Percentiles rank a stretch among this genome's conserved stretches.
These are phyloP conservation scores for Ilex asprella DNA, from an alignment of 257 asterid genomes.

Conservation along the genomic window DNA sequence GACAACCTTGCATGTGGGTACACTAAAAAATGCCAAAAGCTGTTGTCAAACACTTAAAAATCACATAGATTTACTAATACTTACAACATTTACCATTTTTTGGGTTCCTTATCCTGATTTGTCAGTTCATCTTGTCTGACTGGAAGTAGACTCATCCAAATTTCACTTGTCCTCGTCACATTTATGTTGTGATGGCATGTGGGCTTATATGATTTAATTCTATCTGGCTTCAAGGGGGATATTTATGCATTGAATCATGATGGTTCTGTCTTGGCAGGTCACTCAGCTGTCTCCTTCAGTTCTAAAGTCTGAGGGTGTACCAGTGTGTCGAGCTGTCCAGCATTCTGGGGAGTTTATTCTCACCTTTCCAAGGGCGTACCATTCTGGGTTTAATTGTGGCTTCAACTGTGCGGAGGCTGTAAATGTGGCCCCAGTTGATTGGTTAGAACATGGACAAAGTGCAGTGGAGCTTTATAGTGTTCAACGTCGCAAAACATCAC, in stretches of 20 bases:
- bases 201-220: neutral
- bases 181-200: neutral
- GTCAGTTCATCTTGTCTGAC: too few relatives aligned
- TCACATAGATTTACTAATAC: too few relatives aligned
- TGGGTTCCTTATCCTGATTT: too few relatives aligned
- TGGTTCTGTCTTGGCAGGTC: slow-evolving; percentile 35
- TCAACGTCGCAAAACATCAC: slow-evolving; percentile 61
- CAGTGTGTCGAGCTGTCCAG: slow-evolving; percentile 60
- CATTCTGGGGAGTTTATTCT: slow-evolving; percentile 79
- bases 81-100: too few relatives aligned
- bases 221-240: neutral
- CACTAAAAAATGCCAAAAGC: too few relatives aligned
- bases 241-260: neutral
- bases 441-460: slow-evolving; percentile 67
- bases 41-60: too few relatives aligned
- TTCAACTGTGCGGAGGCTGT: slow-evolving; percentile 95
- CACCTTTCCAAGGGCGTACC: slow-evolving; percentile 86
- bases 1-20: too few relatives aligned
- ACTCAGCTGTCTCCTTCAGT: slow-evolving; percentile 80
- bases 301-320: slow-evolving; percentile 65
- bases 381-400: slow-evolving; percentile 78
- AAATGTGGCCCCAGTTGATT: slow-evolving; percentile 76
- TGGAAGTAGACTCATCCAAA: too few relatives aligned
- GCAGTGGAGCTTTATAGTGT: slow-evolving; percentile 69
- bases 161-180: too few relatives aligned